These are phyloP conservation scores for Russula sp. DNA, from an alignment of 768 basidiomycete genomes.

Conservation along the genomic window DNA sequence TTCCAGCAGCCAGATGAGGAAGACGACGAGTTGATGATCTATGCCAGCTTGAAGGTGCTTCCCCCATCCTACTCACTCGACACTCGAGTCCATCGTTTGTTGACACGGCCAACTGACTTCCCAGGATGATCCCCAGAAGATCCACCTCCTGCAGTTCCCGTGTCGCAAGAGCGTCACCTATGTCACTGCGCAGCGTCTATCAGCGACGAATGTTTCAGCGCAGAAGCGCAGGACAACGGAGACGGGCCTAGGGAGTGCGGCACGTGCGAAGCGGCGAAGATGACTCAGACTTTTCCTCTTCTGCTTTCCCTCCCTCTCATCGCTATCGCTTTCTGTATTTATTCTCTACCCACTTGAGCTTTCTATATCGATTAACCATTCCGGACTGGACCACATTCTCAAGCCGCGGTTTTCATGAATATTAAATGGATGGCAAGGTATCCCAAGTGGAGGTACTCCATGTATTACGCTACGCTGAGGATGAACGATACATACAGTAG, in stretches of 20 bases:
- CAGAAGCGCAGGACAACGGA: slow-evolving; percentile 14
- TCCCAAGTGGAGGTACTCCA: neutral
- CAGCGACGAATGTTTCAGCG: slow-evolving; percentile 4
- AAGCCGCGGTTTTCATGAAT: no score
- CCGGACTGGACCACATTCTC: neutral
- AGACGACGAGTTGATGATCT: slow-evolving; percentile 59
- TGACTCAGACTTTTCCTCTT: neutral
- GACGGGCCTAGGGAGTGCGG: neutral
- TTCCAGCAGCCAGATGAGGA: slow-evolving; percentile 33
- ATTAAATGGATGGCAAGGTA: neutral
- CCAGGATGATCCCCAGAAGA: slow-evolving; percentile 39
- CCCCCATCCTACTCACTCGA: neutral
- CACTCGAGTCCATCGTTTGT: no score
- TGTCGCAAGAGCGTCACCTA: slow-evolving; percentile 16
- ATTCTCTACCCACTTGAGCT: neutral
- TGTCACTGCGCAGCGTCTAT: neutral
- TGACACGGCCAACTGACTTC: no score
- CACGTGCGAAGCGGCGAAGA: slow-evolving; percentile 18
- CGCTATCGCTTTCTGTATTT: slow-evolving; percentile 6
- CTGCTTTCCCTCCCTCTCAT: neutral
- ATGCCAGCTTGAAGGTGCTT: slow-evolving; percentile 40
- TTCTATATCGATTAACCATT: neutral
- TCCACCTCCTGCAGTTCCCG: neutral
- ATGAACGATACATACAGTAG: slow-evolving; percentile 4
- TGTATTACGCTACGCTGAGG: neutral